These are phyloP conservation scores for Cyberlindnera mississippiensis DNA, from an alignment of 805 yeast genomes.

Conservation along the genomic window DNA sequence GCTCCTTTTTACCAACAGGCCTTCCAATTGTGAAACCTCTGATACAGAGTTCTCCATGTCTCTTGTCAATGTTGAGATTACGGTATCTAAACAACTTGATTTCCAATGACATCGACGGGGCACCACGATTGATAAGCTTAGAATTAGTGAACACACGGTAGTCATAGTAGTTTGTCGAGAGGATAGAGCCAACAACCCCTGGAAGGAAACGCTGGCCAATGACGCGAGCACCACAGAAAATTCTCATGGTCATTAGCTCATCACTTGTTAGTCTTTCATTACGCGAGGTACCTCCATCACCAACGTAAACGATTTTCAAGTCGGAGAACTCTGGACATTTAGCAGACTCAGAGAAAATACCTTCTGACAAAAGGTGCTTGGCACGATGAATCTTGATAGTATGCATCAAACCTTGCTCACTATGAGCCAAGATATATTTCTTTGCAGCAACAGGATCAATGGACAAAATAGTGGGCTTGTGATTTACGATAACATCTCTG, in stretches of 20 bases:
- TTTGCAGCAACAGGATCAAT: constrained; percentile 5
- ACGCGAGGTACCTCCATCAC: constrained; percentile 5
- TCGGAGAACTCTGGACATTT: constrained; percentile 33
- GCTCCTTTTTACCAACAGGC: constrained; percentile 31
- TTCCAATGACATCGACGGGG: constrained; percentile 57
- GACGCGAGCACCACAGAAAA: constrained; percentile 46
- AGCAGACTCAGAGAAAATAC: constrained; percentile 15
- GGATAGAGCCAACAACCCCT: constrained; percentile 52
- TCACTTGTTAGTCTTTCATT: constrained; percentile 17
- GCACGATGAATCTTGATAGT: constrained; percentile 22
- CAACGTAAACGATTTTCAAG: constrained; percentile 25
- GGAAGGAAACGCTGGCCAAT: constrained; percentile 45
- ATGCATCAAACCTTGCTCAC: constrained; percentile 1
- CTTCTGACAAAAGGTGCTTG: constrained; percentile 21
- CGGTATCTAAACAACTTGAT: constrained; percentile 43
- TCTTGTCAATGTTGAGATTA: constrained; percentile 32
- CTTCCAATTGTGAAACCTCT: constrained; percentile 70
- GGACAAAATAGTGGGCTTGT: constrained; percentile 16
- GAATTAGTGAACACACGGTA: constrained; percentile 44
- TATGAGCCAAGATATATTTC: constrained; percentile 8
- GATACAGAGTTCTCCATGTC: constrained; percentile 48
- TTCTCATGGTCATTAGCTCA: constrained; percentile 39
- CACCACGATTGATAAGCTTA: constrained; percentile 44
- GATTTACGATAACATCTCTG: constrained; percentile 4
- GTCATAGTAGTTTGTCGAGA: constrained; percentile 59